A percentile compares a stretch with the other conserved stretches of the same genome.
Evolutionary conservation across 352 stramenopile species (phyloP).

Genomic region (Saprolegnia diclina): DNA sequence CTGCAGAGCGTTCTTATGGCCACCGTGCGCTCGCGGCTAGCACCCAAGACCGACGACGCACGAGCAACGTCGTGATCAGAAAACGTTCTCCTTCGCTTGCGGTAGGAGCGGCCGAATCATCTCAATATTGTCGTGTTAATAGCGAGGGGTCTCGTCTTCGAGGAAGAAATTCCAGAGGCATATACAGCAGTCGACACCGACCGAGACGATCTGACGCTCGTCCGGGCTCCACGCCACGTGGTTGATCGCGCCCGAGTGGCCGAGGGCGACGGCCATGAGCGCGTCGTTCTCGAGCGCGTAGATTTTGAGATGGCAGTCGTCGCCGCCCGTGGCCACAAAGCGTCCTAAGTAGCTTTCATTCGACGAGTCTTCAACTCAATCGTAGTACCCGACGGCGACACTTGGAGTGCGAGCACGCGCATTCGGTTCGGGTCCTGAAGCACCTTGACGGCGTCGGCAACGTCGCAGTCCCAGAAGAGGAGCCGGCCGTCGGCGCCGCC

Average conservation of each 20-base stretch:
- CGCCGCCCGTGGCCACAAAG: slow-evolving; percentile 71
- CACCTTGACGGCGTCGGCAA: slow-evolving; percentile 61
- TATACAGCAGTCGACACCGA: slow-evolving; percentile 84
- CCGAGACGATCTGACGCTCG: slow-evolving; percentile 87
- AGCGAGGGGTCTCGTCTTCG: slow-evolving; percentile 23
- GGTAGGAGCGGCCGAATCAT: too few species aligned
- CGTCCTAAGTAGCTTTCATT: slow-evolving; percentile 34
- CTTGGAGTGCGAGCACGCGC: slow-evolving; percentile 38
- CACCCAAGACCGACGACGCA: too few species aligned
- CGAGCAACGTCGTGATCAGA: too few species aligned
- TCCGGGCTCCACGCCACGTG: slow-evolving; percentile 83
- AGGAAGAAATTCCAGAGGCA: slow-evolving; percentile 90
- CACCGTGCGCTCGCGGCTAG: too few species aligned
- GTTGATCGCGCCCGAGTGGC: slow-evolving; percentile 70
- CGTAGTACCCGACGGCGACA: slow-evolving; percentile 44
- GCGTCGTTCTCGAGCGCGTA: slow-evolving; percentile 46
- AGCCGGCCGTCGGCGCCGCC: slow-evolving; percentile 72
- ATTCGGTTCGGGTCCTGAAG: slow-evolving; percentile 43
- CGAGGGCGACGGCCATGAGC: slow-evolving; percentile 45
- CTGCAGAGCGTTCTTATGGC: too few species aligned
- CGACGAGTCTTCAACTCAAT: not conserved
- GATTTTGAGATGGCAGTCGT: slow-evolving; percentile 83
- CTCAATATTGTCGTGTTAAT: too few species aligned
- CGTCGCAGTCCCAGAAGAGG: slow-evolving; percentile 89
- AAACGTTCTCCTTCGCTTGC: too few species aligned